Evolutionary conservation across 1,284 basidiomycete species (phyloP).

Genomic region (Coniophora puteana): DNA sequence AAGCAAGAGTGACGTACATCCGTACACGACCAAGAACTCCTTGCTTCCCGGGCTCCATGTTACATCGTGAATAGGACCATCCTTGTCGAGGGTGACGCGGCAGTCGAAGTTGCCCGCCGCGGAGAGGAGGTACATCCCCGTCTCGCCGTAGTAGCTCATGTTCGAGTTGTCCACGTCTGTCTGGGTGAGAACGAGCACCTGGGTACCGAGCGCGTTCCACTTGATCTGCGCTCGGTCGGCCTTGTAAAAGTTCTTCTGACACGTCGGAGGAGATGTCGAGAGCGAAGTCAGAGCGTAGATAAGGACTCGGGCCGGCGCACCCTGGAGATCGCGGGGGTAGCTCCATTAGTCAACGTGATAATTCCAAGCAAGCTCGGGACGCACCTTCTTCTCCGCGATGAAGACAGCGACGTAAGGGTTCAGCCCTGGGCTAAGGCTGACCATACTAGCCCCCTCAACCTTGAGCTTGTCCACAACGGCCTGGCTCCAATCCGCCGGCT

Average conservation of each 20-base stretch:
- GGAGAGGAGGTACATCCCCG: slow-evolving; percentile 89
- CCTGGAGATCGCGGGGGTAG: slow-evolving; percentile 37
- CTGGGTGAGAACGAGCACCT: slow-evolving; percentile 87
- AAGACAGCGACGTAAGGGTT: slow-evolving; percentile 89
- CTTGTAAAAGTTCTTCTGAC: slow-evolving; percentile 93
- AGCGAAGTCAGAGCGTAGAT: slow-evolving; percentile 78
- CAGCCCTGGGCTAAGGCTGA: slow-evolving; percentile 77
- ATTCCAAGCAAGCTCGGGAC: slow-evolving; percentile 12
- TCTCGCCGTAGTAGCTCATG: slow-evolving; percentile 98
- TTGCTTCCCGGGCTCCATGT: slow-evolving; percentile 97
- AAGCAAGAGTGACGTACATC: slow-evolving; percentile 63
- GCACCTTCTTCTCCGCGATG: slow-evolving; percentile 88
- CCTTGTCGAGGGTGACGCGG: slow-evolving; percentile 90
- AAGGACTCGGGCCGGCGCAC: slow-evolving; percentile 88
- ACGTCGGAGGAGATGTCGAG: slow-evolving; percentile 50
- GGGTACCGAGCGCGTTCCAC: slow-evolving; percentile 92
- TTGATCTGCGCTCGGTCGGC: slow-evolving; percentile 93
- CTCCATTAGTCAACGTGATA: background rate
- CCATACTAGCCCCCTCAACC: slow-evolving; percentile 76
- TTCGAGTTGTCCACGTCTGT: slow-evolving; percentile 97
- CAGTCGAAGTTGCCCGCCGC: slow-evolving; percentile 97
- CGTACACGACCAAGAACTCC: slow-evolving; percentile 95
- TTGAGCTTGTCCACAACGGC: slow-evolving; percentile 80
- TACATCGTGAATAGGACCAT: slow-evolving; percentile 97
- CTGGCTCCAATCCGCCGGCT: slow-evolving; percentile 74